Base-by-base conservation (phyloP, 1,284 basidiomycete species). In the Leccinum proliferum region DNA sequence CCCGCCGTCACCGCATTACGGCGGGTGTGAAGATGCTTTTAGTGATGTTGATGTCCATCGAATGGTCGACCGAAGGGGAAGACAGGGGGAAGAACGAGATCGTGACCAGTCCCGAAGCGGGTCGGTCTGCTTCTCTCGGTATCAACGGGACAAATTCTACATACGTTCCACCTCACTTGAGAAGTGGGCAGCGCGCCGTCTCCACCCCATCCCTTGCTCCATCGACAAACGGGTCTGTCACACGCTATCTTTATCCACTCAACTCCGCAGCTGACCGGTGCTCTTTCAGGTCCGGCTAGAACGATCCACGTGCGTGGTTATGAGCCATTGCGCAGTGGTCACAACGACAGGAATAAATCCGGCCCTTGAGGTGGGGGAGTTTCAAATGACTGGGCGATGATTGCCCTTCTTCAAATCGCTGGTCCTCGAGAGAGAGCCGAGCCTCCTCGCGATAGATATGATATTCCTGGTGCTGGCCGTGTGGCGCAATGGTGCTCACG, bases 121-220 rank as follows among this genome's bases (percentile, higher is more conserved):
- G 29, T 29, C 29, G 29, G 29, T 29, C 29, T 29, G 83, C 81
- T 73, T 83, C 87, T 81, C 86, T 92, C 74, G 84, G 85, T 74
- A 82, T 92, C 76, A 88, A 87, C 77, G 83, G 79, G 65, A 70
- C 77, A 72, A 90, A 89, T 82, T 86, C 91, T 73, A 87, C 94
- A 69, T 97, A 97, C 81, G 91, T 97, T 69, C 94, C 94, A 70
- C 94, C 94, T 75, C 94, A 96, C 80, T 76, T 93, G 83, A 88
- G 91, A 81, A 83, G 80, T 77, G 76, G 82, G 84, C 88, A 89
- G 88, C 87, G 86, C 83, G 89, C 87, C 84, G 85, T 85, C 76
- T 83, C 89, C 69, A 76, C 82, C 71, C 75, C 75, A 64, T 72
- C 73, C 62, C 67, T 70, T 63, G 64, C 78, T 63, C 83, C 73